Base-by-base conservation (phyloP, 768 basidiomycete genomes). In the Austroboletus eburneus region DNA sequence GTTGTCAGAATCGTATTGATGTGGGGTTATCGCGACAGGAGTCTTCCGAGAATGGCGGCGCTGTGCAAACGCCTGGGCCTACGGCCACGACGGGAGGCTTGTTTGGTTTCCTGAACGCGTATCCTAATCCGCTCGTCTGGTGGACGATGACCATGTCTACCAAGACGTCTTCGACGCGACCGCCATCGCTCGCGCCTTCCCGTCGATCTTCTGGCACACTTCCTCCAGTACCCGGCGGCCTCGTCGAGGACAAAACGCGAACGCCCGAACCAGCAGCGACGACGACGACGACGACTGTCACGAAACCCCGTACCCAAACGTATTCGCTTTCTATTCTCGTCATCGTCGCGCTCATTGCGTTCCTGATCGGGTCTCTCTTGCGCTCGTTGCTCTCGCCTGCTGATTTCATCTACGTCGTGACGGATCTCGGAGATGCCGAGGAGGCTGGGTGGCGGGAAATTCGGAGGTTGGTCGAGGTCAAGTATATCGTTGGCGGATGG, bases 311-410 rank as follows among this genome's bases (percentile, higher is more conserved):
- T 34, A 20, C 45, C 27, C 12, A 48, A 21, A 51, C 24, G 45
- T 81, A 73, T 57, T 70, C 71, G 34, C 62, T 76, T 42, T 70
- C 72, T 37, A 83, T 81, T 34, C 66, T 95, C 48, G 59, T 96
- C 56, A 71, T 91, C 49, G 79, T 87, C 32, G 91, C 83, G 32
- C 66, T 98, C 52, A 87, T 96, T 57, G 85, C 87, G 22, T 93
- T 98, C 67, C 71, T 98, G 58, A 78, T 97, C 57, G 95, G 95
- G 46, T 94, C 91, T 22, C 71, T 98, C 45, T 69, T 96, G 50
- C 80, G 95, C 45, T 91, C 90, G 16, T 74, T 98, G 51, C 72
- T 97, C 32, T 87, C 85, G 6, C 90, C 95, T 36, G 89, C 86
- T 14, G 95, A 96, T 67, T 94, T 92, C 69, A 82, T 93, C 36